phyloP scores from a whole-genome alignment of 108 stramenopile genomes.

The Nannochloropsis salina region DNA sequence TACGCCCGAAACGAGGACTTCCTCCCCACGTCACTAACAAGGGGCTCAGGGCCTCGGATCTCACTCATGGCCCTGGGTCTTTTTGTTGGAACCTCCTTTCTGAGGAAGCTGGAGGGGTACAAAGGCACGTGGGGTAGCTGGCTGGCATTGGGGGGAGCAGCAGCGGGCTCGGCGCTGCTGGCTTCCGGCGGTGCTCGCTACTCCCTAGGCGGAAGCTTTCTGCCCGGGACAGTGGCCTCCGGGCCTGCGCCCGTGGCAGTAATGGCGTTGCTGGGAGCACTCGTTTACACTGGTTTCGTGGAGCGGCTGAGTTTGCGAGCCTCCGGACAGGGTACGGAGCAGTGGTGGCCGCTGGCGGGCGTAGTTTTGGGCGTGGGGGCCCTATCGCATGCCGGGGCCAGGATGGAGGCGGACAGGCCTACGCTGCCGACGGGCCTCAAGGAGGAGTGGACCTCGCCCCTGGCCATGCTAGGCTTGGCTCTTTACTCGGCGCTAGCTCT shows the following conservation, averaged over 20 bases:
- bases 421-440: not conserved
- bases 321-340: not conserved
- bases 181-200: constrained; percentile 3
- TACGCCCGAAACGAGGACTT: not conserved
- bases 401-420: not conserved
- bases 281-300: not conserved
- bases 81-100: not conserved
- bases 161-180: not conserved
- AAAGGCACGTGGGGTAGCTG: not conserved
- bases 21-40: not conserved
- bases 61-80: not conserved
- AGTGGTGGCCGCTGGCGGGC: not conserved
- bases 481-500: not conserved
- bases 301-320: not conserved
- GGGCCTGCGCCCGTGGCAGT: not conserved
- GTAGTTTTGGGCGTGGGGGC: not conserved
- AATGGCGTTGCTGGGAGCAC: not conserved
- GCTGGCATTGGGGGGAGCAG: not conserved
- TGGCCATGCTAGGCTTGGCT: not conserved
- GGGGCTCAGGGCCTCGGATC: not conserved
- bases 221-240: not conserved
- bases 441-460: not conserved
- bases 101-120: not conserved
- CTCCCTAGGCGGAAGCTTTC: not conserved
- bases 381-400: not conserved